Base-by-base conservation (phyloP, 2,329 filamentous ascomycete genomes). In the Didymella segeticola region DNA sequence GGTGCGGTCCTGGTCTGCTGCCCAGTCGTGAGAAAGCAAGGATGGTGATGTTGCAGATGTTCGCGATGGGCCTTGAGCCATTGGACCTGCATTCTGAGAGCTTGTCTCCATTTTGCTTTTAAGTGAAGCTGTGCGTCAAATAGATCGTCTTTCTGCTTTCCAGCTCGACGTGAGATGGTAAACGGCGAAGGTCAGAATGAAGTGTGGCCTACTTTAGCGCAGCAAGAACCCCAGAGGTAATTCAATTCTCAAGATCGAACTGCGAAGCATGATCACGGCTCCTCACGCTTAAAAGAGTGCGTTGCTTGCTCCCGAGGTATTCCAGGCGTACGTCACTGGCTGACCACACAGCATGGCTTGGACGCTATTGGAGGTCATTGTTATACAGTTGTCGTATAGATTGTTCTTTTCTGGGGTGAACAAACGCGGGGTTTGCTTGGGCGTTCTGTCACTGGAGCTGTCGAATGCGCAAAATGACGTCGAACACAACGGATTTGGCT, bases 1-100 rank as follows among this genome's bases (percentile, higher is more conserved):
- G 23, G 33, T 19, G 4, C 57, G 55, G 1, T 52, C 58, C 19
- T 51, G 38, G 7, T 57, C 48, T 14, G 61, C 57, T 12, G 56
- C 62, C 57, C 56, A 69, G 30, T 70, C 62, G 17, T 56, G 57
- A 9, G 62, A 60, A 3, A 62, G 62, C 14, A 61, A 51, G 14
- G 56, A 30, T n/a, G 43, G 42, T 12, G 34, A 52, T 29, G 43
- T 37, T 2, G 37, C 42, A 9, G 34, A 47, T 26, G 42, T 47
- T 25, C 30, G 29, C 19, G 49, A 47, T 3, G 52, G 57, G 7
- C 58, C 61, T 38, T 56, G 53, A 12, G 59, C 56, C 50, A 62
- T 60, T 12, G 63, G 59, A 17, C 60, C 63, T 38, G 49, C 43
- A 12, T 53, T 47, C 23, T 27, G 49, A 10, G 42, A 47, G 30